Evolutionary conservation across 2,329 filamentous ascomycete genomes (phyloP).

Genomic region (Dendryphion nanum): DNA sequence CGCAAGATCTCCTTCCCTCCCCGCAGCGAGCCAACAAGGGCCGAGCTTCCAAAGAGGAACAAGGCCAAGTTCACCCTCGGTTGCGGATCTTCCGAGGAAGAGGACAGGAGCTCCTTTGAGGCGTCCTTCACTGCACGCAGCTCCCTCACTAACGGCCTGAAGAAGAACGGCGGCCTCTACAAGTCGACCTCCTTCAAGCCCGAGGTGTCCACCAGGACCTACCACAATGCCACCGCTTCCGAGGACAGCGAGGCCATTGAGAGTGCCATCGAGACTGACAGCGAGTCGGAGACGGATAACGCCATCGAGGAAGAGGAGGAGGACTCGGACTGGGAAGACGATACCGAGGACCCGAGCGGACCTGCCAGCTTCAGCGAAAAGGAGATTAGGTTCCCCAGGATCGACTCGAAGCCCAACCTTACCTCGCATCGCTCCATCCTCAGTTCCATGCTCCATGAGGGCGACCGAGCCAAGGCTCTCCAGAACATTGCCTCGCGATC

Average conservation of each 20-base stretch:
- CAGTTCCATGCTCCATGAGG: constrained; percentile 83
- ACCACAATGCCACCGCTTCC: constrained; percentile 54
- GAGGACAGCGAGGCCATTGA: constrained; percentile 61
- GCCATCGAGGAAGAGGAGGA: constrained; percentile 40
- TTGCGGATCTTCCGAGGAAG: constrained; percentile 78
- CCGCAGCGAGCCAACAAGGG: constrained; percentile 27
- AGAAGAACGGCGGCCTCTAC: constrained; percentile 52
- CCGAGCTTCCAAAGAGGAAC: constrained; percentile 59
- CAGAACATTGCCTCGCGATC: constrained; percentile 62
- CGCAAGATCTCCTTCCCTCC: constrained; percentile 51
- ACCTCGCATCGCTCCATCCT: constrained; percentile 85
- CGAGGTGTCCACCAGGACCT: constrained; percentile 67
- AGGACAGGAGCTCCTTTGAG: constrained; percentile 75
- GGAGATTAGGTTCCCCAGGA: constrained; percentile 81
- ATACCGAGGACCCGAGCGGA: constrained; percentile 72
- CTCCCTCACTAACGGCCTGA: constrained; percentile 54
- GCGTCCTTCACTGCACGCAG: constrained; percentile 53
- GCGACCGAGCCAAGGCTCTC: constrained; percentile 68
- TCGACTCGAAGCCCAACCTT: constrained; percentile 83
- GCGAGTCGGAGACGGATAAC: constrained; percentile 57
- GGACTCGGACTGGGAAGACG: constrained; percentile 56
- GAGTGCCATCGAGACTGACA: constrained; percentile 56
- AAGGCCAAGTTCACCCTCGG: constrained; percentile 71
- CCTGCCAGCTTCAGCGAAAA: constrained; percentile 80
- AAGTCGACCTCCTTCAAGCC: constrained; percentile 84